Percentiles rank a stretch among this genome's conserved stretches.
These are phyloP conservation scores for Populus pruinosa DNA, from an alignment of 345 rosid genomes.

Conservation along the genomic window DNA sequence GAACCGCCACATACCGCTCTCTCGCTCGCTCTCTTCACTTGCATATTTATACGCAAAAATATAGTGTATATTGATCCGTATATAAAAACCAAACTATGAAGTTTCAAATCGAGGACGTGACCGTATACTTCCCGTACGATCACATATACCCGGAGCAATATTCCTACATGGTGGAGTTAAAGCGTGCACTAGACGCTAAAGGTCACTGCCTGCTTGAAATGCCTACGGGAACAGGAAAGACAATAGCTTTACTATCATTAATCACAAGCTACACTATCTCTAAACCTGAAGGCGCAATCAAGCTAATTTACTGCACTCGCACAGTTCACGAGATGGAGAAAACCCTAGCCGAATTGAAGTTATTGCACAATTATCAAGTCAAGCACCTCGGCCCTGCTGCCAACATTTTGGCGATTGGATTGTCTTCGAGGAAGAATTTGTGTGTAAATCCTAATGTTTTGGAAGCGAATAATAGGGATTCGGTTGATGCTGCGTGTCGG, in stretches of 20 bases:
- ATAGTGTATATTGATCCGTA: no score
- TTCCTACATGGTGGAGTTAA: slow-evolving; percentile 87
- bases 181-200: slow-evolving; percentile 88
- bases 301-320: slow-evolving; percentile 93
- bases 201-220: slow-evolving; percentile 99
- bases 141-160: slow-evolving; percentile 94
- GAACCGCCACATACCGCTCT: no score
- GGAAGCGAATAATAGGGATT: slow-evolving; percentile 86
- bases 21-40: background rate
- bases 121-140: slow-evolving; percentile 89
- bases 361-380: slow-evolving; percentile 70
- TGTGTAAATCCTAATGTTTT: slow-evolving; percentile 74
- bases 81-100: slow-evolving; percentile 40
- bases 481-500: slow-evolving; percentile 92
- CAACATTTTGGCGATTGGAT: slow-evolving; percentile 68
- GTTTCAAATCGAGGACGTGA: slow-evolving; percentile 82
- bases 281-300: slow-evolving; percentile 62
- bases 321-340: slow-evolving; percentile 99
- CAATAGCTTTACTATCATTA: slow-evolving; percentile 87
- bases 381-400: slow-evolving; percentile 67
- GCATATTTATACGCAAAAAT: background rate
- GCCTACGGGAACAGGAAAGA: slow-evolving; percentile 99
- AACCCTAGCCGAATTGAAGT: slow-evolving; percentile 78
- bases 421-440: slow-evolving; percentile 86
- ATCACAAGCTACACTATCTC: slow-evolving; percentile 82